Base-by-base conservation (phyloP, 176 grass and related monocot genomes). In the Rhynchospora pubera region DNA sequence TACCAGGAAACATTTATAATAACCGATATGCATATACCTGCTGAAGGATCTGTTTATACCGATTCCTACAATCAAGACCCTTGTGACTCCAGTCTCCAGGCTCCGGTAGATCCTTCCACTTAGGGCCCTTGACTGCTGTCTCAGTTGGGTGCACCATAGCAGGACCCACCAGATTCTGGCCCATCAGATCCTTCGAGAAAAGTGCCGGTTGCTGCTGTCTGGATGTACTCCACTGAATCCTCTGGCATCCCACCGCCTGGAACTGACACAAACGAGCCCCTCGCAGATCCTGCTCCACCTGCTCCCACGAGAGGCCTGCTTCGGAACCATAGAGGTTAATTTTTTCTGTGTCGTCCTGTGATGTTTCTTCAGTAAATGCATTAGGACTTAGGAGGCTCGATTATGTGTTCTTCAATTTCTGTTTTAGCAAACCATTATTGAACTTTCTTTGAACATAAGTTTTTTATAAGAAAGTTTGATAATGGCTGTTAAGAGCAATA, bases 121-220 rank as follows among this genome's bases (percentile, higher is more conserved):
- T 91, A 26, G 91, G 82, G 18, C 93, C 93, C 59, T 89, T 93
- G 74, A 45, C 14, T 70, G 78, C 87, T 80, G 89, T 61, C 85
- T 91, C 91, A 9, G 91, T 86, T 59, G 97, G 97, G 87, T 95
- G 93, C 39, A 90, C 23, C 97, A 99, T 99, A 5, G 97, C 97
- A 45, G 97, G 97, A n/a, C 93, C 97, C 65, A 87, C 87, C 79
- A 85, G 84, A 24, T 48, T 80, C 72, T 91, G 92, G 24, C 89
- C 93, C 88, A 90, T 68, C 60, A 99, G 80, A 3, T 91, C 92
- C 76, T 96, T 95, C 0, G 89, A 87, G 83, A 89, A 99, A 72
- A 95, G 91, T 81, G 93, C 96, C 9, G 97, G 87, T 65, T 95
- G 93, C 97, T n/a, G 97, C 91, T 57, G 93, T 93, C 79, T 95